A percentile compares a stretch with the other conserved stretches of the same genome.
Evolutionary conservation across 2,329 filamentous ascomycete genomes (phyloP).

Genomic region (Chrysoporthe austroafricana): DNA sequence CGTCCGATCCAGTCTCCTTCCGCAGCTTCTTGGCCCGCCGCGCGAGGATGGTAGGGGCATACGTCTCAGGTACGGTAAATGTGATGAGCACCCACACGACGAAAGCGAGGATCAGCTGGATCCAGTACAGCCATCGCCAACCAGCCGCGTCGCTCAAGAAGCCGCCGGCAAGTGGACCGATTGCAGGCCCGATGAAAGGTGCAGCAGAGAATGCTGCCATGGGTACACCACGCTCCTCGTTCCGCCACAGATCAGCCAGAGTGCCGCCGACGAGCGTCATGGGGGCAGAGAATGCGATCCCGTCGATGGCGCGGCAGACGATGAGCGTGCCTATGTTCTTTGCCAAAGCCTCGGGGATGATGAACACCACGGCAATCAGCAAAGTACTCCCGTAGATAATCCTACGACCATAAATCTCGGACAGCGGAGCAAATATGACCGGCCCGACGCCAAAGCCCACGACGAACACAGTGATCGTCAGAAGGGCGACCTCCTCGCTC

Average conservation of each 20-base stretch:
- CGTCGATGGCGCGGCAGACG: constrained; percentile 76
- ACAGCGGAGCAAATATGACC: constrained; percentile 78
- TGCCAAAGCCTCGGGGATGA: constrained; percentile 78
- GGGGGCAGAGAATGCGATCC: constrained; percentile 82
- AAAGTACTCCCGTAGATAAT: constrained; percentile 73
- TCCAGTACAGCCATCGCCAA: constrained; percentile 88
- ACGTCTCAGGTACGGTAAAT: constrained; percentile 90
- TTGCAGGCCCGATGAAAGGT: constrained; percentile 80
- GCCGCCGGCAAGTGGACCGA: constrained; percentile 76
- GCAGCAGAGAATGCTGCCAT: constrained; percentile 87
- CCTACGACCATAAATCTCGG: constrained; percentile 73
- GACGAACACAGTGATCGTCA: constrained; percentile 78
- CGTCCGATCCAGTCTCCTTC: constrained; percentile 66
- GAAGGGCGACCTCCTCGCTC: constrained; percentile 71
- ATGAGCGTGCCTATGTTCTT: constrained; percentile 77
- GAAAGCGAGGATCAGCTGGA: constrained; percentile 77
- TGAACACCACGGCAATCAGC: constrained; percentile 73
- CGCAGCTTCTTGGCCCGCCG: constrained; percentile 73
- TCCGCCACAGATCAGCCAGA: constrained; percentile 81
- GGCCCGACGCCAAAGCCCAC: constrained; percentile 82
- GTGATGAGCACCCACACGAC: constrained; percentile 75
- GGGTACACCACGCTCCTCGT: constrained; percentile 81
- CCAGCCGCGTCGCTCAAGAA: constrained; percentile 71
- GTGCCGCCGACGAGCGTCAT: constrained; percentile 88
- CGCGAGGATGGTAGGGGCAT: constrained; percentile 77